Conservation (phyloP, 352 stramenopile genomes). For the Globisporangium polare region DNA sequence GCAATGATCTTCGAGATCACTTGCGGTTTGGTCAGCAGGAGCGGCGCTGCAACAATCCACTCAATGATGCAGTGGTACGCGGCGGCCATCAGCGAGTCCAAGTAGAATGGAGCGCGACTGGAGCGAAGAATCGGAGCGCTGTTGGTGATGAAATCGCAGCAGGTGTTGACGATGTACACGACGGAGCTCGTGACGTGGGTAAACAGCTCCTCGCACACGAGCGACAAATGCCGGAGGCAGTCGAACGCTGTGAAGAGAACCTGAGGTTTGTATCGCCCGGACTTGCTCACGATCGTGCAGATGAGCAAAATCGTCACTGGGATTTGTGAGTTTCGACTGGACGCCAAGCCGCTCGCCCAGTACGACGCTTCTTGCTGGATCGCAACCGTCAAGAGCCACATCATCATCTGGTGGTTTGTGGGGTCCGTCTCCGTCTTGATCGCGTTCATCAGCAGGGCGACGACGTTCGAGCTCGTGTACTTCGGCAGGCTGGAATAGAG, state of each 20-base stretch:
- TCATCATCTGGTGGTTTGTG: constrained; percentile 88
- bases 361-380: constrained; percentile 86
- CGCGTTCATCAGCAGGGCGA: constrained; percentile 75
- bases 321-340: constrained; percentile 81
- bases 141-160: constrained; percentile 83
- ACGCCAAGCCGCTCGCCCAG: constrained; percentile 75
- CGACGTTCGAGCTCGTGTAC: constrained; percentile 83
- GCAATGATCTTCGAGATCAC: constrained; percentile 80
- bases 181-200: constrained; percentile 73
- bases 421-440: constrained; percentile 80
- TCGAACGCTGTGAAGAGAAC: constrained; percentile 86
- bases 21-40: constrained; percentile 68
- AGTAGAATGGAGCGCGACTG: constrained; percentile 69
- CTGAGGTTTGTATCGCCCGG: constrained; percentile 72
- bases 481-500: constrained; percentile 81
- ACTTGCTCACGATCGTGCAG: constrained; percentile 82
- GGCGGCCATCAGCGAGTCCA: constrained; percentile 78
- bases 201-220: constrained; percentile 76
- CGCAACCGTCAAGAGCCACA: constrained; percentile 83
- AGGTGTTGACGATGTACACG: constrained; percentile 77
- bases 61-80: constrained; percentile 83
- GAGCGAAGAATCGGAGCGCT: constrained; percentile 71
- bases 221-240: constrained; percentile 75
- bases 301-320: constrained; percentile 83
- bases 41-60: constrained; percentile 73